Conservation (phyloP, 2,329 filamentous ascomycete species). For the Neurospora sp. region DNA sequence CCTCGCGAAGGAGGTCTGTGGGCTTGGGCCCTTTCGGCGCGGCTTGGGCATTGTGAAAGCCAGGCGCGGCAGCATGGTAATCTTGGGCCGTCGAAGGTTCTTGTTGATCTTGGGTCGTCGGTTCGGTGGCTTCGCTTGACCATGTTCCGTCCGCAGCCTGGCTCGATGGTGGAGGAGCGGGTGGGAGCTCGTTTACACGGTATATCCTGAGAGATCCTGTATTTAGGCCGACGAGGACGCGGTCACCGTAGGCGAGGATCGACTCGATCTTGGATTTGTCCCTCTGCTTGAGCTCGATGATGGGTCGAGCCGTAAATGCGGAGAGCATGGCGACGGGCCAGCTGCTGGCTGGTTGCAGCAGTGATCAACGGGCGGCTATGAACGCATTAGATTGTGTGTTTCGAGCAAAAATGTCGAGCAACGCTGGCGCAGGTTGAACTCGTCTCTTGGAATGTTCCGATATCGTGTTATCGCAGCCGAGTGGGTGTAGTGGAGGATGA, state of each 20-base stretch:
- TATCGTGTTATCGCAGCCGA: neutral
- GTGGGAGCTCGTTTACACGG: constrained; percentile 63
- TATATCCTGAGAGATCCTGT: constrained; percentile 85
- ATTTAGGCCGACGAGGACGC: constrained; percentile 83
- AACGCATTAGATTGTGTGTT: constrained; percentile 12
- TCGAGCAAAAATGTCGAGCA: neutral
- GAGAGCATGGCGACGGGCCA: constrained; percentile 67
- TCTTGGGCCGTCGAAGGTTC: neutral
- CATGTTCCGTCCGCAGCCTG: constrained; percentile 22
- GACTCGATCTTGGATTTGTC: constrained; percentile 98
- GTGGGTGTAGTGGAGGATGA: neutral
- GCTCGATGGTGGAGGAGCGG: constrained; percentile 21
- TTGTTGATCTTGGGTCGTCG: neutral
- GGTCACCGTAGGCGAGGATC: constrained; percentile 87
- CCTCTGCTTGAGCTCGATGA: constrained; percentile 90
- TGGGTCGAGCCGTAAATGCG: constrained; percentile 90
- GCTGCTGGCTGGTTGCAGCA: constrained; percentile 21
- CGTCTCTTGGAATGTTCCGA: neutral
- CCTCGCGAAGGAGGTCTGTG: constrained; percentile 79
- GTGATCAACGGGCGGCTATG: constrained; percentile 8
- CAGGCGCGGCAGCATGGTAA: constrained; percentile 2
- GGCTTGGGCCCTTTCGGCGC: constrained; percentile 32
- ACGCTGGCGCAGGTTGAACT: neutral
- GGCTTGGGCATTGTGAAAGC: constrained; percentile 17
- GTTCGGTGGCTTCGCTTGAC: constrained; percentile 6